Percentiles rank a stretch among this genome's conserved stretches.
These are phyloP conservation scores for Thinopyrum obtusiflorum DNA, from an alignment of 202 grass and related monocot genomes.

Conservation along the genomic window DNA sequence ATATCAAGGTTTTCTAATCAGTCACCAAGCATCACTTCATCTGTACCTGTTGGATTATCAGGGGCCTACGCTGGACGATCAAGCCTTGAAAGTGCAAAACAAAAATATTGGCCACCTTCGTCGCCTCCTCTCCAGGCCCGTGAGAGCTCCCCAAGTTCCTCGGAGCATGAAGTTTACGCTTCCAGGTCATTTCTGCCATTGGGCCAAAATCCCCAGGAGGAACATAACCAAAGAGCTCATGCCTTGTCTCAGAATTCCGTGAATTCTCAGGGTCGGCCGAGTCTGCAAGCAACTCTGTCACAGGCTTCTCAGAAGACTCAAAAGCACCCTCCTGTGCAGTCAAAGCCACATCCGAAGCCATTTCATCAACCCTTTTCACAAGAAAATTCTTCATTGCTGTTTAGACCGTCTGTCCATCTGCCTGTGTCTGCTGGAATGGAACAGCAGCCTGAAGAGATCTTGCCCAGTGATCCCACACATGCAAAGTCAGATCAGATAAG, in stretches of 20 bases:
- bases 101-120: slow-evolving; percentile 60
- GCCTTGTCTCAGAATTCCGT: slow-evolving; percentile 36
- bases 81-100: slow-evolving; percentile 46
- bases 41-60: slow-evolving; percentile 43
- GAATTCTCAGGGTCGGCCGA: slow-evolving; percentile 23
- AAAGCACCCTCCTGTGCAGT: slow-evolving; percentile 39
- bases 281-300: slow-evolving; percentile 20
- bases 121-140: slow-evolving; percentile 41
- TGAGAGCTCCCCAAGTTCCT: slow-evolving; percentile 45
- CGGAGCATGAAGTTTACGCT: slow-evolving; percentile 46
- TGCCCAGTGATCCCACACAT: slow-evolving; percentile 33
- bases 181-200: slow-evolving; percentile 37
- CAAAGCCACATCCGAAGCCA: slow-evolving; percentile 34
- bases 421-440: slow-evolving; percentile 9
- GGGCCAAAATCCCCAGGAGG: slow-evolving; percentile 37
- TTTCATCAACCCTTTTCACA: slow-evolving; percentile 30
- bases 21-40: slow-evolving; percentile 39
- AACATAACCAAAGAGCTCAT: slow-evolving; percentile 37
- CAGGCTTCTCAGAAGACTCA: slow-evolving; percentile 36
- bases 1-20: slow-evolving; percentile 52
- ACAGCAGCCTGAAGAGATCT: slow-evolving; percentile 32
- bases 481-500: slow-evolving; percentile 26
- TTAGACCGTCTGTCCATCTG: slow-evolving; percentile 33
- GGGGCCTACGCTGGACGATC: slow-evolving; percentile 42
- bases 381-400: slow-evolving; percentile 31